A percentile compares a stretch with the other conserved stretches of the same genome.
Evolutionary conservation across 2,329 filamentous ascomycete species (phyloP).

Genomic region (Cladosporium sp.): DNA sequence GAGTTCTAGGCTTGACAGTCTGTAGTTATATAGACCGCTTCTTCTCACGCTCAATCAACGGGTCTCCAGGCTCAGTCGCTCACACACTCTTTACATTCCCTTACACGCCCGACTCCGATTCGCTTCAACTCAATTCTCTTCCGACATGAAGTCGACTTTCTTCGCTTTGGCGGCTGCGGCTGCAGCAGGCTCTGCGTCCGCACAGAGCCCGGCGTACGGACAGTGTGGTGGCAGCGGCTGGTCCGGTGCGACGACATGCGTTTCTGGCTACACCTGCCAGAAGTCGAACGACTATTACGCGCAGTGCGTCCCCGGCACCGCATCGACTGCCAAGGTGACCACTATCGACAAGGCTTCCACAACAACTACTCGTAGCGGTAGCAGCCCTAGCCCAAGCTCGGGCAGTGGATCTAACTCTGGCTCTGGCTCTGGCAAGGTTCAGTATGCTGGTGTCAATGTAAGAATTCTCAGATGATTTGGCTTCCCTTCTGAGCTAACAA

Average conservation of each 20-base stretch:
- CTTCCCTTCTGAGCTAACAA: background rate
- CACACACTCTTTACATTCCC: too few relatives aligned
- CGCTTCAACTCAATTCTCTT: conserved; percentile 5
- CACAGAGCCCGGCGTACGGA: conserved; percentile 14
- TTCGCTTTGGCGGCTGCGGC: conserved; percentile 18
- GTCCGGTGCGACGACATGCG: conserved; percentile 26
- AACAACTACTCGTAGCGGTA: background rate
- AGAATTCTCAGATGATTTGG: background rate
- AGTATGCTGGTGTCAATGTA: conserved; percentile 28
- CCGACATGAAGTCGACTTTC: conserved; percentile 20
- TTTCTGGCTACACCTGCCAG: conserved; percentile 26
- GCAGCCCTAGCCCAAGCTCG: background rate
- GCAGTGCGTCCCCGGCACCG: conserved; percentile 23
- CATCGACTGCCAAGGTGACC: conserved; percentile 14
- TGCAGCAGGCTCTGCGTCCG: conserved; percentile 14
- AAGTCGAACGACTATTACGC: conserved; percentile 26
- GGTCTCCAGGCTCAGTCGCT: background rate
- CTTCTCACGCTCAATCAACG: too few relatives aligned
- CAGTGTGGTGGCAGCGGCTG: conserved; percentile 26
- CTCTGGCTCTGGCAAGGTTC: conserved; percentile 19
- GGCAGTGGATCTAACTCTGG: background rate
- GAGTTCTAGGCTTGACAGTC: background rate
- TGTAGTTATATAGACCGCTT: background rate
- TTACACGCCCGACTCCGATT: conserved; percentile 9
- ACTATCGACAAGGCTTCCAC: background rate